Evolutionary conservation across 1,284 basidiomycete genomes (phyloP).

Genomic region (Sporisorium reilianum): DNA sequence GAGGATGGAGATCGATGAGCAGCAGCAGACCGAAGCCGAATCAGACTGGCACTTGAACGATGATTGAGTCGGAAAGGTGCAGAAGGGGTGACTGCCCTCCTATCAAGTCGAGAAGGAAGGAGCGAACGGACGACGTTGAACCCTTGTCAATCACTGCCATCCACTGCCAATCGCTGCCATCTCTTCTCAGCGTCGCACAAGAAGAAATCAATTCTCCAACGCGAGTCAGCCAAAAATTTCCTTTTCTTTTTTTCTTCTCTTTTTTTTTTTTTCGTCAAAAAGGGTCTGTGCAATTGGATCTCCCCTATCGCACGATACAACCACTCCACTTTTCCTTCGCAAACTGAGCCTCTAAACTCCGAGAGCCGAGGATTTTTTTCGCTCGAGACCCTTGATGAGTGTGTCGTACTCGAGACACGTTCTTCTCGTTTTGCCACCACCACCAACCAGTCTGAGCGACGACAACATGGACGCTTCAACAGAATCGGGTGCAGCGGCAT

Average conservation of each 20-base stretch:
- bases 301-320: constrained; percentile 33
- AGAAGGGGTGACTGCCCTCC: constrained; percentile 51
- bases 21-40: constrained; percentile 9
- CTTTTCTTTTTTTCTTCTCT: constrained; percentile 3
- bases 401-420: background rate
- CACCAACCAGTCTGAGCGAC: background rate
- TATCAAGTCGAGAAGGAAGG: constrained; percentile 45
- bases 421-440: constrained; percentile 13
- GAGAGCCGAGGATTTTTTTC: constrained; percentile 25
- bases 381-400: constrained; percentile 1
- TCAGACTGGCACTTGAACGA: constrained; percentile 36
- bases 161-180: too few species aligned
- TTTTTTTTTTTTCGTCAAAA: background rate
- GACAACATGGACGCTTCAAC: constrained; percentile 11
- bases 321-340: constrained; percentile 16
- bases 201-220: constrained; percentile 6
- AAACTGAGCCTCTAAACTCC: constrained; percentile 30
- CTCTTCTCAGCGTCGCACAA: too few species aligned
- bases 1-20: constrained; percentile 9
- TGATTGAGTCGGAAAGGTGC: constrained; percentile 45
- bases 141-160: constrained; percentile 23
- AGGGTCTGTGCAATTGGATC: constrained; percentile 30
- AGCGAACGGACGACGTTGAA: constrained; percentile 17
- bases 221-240: constrained; percentile 23
- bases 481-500: constrained; percentile 1